These are phyloP conservation scores for Aurifilum marmelostoma DNA, from an alignment of 2,329 filamentous ascomycete species.

Conservation along the genomic window DNA sequence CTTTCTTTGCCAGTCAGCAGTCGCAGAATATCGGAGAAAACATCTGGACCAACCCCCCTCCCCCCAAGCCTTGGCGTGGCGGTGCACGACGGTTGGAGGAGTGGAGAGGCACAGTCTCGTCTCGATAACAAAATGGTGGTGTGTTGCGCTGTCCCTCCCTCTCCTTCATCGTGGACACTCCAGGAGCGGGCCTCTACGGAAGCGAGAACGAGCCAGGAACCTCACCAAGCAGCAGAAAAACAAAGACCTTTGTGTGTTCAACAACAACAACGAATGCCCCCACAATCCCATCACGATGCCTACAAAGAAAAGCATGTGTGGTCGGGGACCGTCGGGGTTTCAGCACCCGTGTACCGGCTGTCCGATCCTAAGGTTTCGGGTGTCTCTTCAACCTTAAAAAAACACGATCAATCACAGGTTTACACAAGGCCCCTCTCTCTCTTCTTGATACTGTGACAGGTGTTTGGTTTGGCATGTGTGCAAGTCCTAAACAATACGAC, in stretches of 20 bases:
- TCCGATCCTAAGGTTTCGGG: not conserved
- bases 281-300: not conserved
- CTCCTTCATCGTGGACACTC: not conserved
- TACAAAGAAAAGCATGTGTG: not conserved
- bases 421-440: not conserved
- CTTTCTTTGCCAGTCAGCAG: not conserved
- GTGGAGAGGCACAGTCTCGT: not conserved
- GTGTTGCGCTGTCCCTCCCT: not conserved
- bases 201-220: not conserved
- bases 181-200: not conserved
- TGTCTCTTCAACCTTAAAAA: not conserved
- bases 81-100: not conserved
- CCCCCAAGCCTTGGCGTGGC: not conserved
- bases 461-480: not conserved
- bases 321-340: constrained; percentile 4
- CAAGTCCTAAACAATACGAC: not conserved
- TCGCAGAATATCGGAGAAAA: not conserved
- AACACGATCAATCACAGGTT: not conserved
- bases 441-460: not conserved
- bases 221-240: not conserved
- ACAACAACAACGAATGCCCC: not conserved
- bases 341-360: not conserved
- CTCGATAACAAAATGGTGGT: not conserved
- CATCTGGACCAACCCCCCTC: not conserved
- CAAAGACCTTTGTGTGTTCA: no score